Evolutionary conservation across 257 asterid genomes (phyloP).

Genomic region (Solanum bulbocastanum): DNA sequence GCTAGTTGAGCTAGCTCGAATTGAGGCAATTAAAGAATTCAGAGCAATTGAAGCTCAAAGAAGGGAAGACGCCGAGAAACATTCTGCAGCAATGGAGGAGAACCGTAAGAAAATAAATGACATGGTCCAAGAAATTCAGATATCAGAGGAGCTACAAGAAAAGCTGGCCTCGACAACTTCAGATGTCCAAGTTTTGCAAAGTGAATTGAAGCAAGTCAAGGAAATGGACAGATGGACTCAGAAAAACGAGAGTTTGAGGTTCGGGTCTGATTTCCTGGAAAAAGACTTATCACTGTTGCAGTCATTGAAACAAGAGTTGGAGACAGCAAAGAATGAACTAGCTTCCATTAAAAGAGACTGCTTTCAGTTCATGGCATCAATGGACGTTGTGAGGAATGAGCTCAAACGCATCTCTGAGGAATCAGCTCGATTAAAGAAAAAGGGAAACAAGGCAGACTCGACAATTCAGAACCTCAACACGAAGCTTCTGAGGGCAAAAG

Average conservation of each 20-base stretch:
- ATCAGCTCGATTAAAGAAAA: conserved; percentile 34
- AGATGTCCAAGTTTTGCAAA: conserved; percentile 40
- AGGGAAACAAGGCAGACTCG: conserved; percentile 43
- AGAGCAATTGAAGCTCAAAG: conserved; percentile 46
- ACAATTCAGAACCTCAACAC: conserved; percentile 48
- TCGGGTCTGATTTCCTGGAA: neutral
- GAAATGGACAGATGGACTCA: conserved; percentile 25
- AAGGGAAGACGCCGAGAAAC: conserved; percentile 18
- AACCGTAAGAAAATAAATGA: conserved; percentile 24
- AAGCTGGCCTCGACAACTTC: conserved; percentile 35
- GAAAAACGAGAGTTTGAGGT: neutral
- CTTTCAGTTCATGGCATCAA: conserved; percentile 71
- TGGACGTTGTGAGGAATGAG: conserved; percentile 59
- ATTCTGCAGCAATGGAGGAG: conserved; percentile 35
- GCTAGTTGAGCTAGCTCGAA: conserved; percentile 79
- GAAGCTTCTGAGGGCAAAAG: conserved; percentile 58
- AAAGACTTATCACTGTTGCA: conserved; percentile 14
- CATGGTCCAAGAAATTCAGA: conserved; percentile 25
- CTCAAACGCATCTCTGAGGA: conserved; percentile 41
- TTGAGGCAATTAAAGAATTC: conserved; percentile 65
- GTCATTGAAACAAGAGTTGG: conserved; percentile 38
- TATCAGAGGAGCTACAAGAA: conserved; percentile 29
- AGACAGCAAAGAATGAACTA: conserved; percentile 38
- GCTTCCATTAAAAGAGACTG: conserved; percentile 37
- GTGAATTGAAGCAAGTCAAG: conserved; percentile 40